These are phyloP conservation scores for Alternaria rosae DNA, from an alignment of 2,329 filamentous ascomycete genomes.

Conservation along the genomic window DNA sequence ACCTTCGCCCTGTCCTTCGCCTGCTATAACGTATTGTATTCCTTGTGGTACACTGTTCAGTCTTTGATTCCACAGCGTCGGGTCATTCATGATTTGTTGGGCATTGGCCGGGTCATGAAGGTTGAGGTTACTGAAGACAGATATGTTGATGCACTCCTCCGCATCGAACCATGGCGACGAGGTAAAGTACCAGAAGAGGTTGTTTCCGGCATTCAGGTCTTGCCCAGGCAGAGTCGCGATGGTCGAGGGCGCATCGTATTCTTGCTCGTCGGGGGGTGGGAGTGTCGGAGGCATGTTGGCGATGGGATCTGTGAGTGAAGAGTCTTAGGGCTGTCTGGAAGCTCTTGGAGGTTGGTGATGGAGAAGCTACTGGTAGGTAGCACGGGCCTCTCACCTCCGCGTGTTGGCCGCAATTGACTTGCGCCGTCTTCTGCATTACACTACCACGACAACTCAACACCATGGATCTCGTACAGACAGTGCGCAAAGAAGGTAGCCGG, in stretches of 20 bases:
- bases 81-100: constrained; percentile 61
- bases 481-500: constrained; percentile 87
- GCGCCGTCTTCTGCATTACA: neutral
- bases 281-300: constrained; percentile 37
- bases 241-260: constrained; percentile 35
- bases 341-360: constrained; percentile 4
- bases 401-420: constrained; percentile 29
- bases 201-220: constrained; percentile 35
- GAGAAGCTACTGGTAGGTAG: constrained; percentile 8
- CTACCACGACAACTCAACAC: constrained; percentile 9
- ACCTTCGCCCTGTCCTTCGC: constrained; percentile 62
- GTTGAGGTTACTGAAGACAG: constrained; percentile 61
- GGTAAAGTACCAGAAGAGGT: constrained; percentile 67
- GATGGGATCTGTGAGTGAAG: constrained; percentile 6
- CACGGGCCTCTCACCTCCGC: constrained; percentile 32
- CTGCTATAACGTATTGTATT: constrained; percentile 66
- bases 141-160: constrained; percentile 65
- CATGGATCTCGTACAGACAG: constrained; percentile 93
- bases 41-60: constrained; percentile 61
- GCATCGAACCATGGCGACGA: constrained; percentile 70
- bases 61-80: constrained; percentile 63
- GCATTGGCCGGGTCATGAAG: constrained; percentile 53
- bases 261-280: constrained; percentile 44
- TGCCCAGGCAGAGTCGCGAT: constrained; percentile 31
- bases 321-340: neutral